Evolutionary conservation across 2,329 filamentous ascomycete species (phyloP).

Genomic region (Coniochaeta sp.): DNA sequence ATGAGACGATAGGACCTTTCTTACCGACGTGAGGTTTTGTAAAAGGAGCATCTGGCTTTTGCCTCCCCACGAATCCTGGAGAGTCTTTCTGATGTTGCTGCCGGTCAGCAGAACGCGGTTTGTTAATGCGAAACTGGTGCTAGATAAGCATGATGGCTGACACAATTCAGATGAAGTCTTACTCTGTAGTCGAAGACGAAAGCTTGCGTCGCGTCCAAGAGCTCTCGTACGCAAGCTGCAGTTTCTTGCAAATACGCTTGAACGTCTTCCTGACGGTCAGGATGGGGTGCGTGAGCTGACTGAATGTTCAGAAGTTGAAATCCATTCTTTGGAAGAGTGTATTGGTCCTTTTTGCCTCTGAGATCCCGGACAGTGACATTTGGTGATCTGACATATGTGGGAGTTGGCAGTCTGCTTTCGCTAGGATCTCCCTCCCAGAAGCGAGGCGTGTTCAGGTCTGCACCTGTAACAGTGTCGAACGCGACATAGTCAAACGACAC

Average conservation of each 20-base stretch:
- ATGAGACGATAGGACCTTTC: background rate
- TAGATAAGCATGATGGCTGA: background rate
- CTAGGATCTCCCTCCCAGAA: constrained; percentile 1
- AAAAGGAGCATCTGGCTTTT: background rate
- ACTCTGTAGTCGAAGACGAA: constrained; percentile 2
- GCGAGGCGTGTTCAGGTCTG: background rate
- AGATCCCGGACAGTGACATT: background rate
- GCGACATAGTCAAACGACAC: background rate
- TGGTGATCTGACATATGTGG: background rate
- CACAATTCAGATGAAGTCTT: background rate
- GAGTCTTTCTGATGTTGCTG: constrained; percentile 1
- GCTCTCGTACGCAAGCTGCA: background rate
- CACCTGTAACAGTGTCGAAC: background rate
- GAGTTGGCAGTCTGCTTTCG: background rate
- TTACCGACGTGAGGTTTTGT: constrained; percentile 2
- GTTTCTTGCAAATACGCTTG: constrained; percentile 1
- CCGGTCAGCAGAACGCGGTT: background rate
- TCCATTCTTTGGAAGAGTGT: background rate
- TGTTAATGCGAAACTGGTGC: background rate
- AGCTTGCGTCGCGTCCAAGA: background rate
- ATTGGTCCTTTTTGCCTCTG: background rate
- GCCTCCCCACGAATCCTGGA: background rate
- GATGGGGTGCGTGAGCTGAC: background rate
- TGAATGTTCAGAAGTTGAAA: background rate
- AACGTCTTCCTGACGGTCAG: background rate